Conservation (phyloP, 192 early-diverging fungal species). For the Podila horticola region DNA sequence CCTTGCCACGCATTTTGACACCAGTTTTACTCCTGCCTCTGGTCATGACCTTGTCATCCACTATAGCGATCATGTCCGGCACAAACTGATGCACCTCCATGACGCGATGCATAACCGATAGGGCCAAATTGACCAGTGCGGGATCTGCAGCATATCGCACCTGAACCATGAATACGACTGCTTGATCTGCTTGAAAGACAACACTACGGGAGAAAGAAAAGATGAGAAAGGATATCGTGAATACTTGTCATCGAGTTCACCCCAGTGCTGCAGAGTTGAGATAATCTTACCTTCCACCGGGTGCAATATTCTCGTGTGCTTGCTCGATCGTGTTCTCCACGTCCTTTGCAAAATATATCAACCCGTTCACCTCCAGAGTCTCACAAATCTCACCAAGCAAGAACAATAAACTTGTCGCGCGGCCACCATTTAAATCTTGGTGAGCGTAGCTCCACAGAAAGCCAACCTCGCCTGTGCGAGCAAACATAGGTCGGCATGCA, state of each 20-base stretch:
- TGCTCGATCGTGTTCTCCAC: conserved; percentile 77
- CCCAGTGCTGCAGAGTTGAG: neutral
- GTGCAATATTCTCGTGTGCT: conserved; percentile 26
- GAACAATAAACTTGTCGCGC: conserved; percentile 61
- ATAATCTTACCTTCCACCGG: conserved; percentile 23
- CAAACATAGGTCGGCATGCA: conserved; percentile 57
- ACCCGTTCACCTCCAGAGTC: conserved; percentile 72
- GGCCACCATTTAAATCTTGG: conserved; percentile 23
- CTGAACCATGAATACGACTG: conserved; percentile 45
- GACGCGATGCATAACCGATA: conserved; percentile 68
- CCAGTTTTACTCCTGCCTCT: conserved; percentile 59
- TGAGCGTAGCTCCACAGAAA: conserved; percentile 74
- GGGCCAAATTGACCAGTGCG: conserved; percentile 53
- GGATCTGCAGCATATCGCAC: conserved; percentile 1
- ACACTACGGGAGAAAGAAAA: conserved; percentile 17
- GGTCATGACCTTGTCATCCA: conserved; percentile 60
- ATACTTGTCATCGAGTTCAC: neutral
- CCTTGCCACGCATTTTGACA: conserved; percentile 67
- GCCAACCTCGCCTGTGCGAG: conserved; percentile 83
- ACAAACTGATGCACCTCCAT: conserved; percentile 77
- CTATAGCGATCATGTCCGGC: conserved; percentile 73
- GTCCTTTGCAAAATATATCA: conserved; percentile 76
- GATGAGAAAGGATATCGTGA: neutral
- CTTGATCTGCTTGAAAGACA: conserved; percentile 49
- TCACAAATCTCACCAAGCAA: conserved; percentile 78